Conservation (phyloP, 1,284 basidiomycete genomes). For the Chalciporus sp. region DNA sequence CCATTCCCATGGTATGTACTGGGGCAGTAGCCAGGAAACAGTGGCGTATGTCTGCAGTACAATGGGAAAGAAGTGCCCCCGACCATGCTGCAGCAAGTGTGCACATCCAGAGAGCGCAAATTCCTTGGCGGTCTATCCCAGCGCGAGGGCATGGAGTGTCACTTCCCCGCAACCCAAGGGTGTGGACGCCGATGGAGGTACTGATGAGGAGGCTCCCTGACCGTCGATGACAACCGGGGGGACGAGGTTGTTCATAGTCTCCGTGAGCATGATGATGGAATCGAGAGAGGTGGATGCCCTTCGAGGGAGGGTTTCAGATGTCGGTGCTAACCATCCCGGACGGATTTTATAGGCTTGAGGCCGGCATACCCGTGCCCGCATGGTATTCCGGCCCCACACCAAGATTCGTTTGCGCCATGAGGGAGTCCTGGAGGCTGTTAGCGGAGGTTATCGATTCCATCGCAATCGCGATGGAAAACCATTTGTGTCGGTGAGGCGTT, state of each 20-base stretch:
- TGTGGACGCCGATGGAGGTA: constrained; percentile 7
- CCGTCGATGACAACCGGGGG: not conserved
- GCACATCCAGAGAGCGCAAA: constrained; percentile 25
- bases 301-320: constrained; percentile 7
- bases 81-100: constrained; percentile 37
- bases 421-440: constrained; percentile 22
- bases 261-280: not conserved
- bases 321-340: constrained; percentile 14
- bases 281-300: constrained; percentile 7
- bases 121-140: constrained; percentile 6
- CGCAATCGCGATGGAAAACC: constrained; percentile 29
- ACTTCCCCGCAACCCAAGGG: constrained; percentile 24
- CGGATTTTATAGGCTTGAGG: constrained; percentile 28
- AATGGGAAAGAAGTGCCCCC: constrained; percentile 41
- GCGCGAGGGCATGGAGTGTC: not conserved
- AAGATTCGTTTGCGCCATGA: constrained; percentile 88
- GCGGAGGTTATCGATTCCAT: constrained; percentile 26
- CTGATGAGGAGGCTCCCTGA: constrained; percentile 16
- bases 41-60: constrained; percentile 37
- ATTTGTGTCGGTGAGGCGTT: constrained; percentile 26
- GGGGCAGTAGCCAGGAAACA: constrained; percentile 30
- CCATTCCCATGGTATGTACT: constrained; percentile 51
- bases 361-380: constrained; percentile 20
- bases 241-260: not conserved
- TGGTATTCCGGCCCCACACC: constrained; percentile 56